A percentile compares a stretch with the other conserved stretches of the same genome.
Evolutionary conservation across 2,329 filamentous ascomycete species (phyloP).

Genomic region (Thielaviopsis ethacetica): DNA sequence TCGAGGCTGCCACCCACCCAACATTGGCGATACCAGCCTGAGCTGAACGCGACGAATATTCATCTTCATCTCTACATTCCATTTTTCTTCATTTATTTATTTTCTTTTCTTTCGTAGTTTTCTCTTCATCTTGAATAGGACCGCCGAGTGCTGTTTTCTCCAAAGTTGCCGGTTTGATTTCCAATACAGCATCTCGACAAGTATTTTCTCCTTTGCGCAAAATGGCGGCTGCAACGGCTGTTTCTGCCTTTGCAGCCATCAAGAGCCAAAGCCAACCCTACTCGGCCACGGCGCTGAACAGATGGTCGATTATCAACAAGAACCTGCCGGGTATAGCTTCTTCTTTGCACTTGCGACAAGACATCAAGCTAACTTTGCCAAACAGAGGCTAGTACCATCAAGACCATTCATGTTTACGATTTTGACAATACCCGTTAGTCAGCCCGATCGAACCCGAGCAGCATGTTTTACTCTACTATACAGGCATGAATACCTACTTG

Average conservation of each 20-base stretch:
- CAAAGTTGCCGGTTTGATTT: background rate
- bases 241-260: slow-evolving; percentile 9
- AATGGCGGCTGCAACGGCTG: slow-evolving; percentile 1
- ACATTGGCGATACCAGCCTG: background rate
- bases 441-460: slow-evolving; percentile 1
- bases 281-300: slow-evolving; percentile 7
- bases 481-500: no score
- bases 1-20: background rate
- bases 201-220: background rate
- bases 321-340: slow-evolving; percentile 5
- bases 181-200: background rate
- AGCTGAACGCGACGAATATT: background rate
- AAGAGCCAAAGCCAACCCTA: slow-evolving; percentile 9
- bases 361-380: background rate
- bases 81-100: background rate
- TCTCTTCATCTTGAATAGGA: background rate
- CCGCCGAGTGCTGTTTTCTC: background rate
- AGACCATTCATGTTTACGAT: slow-evolving; percentile 80
- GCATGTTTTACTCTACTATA: no score
- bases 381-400: slow-evolving; percentile 49
- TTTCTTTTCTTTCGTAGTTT: background rate
- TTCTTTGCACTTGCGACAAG: background rate
- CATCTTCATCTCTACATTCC: background rate
- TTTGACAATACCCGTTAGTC: slow-evolving; percentile 84
- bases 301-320: slow-evolving; percentile 10